Conservation (phyloP, 129 eudicot species). For the Ambrosia trifida region DNA sequence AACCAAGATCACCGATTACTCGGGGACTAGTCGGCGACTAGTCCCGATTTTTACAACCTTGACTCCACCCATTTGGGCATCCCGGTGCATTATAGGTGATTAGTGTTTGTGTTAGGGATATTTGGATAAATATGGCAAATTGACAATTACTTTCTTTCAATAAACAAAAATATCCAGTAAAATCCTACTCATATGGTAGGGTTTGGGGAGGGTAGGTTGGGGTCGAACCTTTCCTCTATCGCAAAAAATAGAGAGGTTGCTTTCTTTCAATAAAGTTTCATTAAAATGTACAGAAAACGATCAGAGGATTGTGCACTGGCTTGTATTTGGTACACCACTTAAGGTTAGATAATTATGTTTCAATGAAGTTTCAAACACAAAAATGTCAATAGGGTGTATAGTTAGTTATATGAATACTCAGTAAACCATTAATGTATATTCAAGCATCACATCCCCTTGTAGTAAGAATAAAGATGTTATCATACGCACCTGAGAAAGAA, state of each 20-base stretch:
- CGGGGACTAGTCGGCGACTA: no score
- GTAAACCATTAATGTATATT: background rate
- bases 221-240: no score
- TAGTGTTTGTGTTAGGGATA: background rate
- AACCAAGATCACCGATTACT: no score
- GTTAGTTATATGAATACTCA: background rate
- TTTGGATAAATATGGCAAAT: background rate
- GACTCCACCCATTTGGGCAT: no score
- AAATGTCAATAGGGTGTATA: background rate
- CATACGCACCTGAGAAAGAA: slow-evolving; percentile 72
- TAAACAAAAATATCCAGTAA: background rate
- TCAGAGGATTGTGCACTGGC: slow-evolving; percentile 5
- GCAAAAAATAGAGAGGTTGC: background rate
- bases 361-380: background rate
- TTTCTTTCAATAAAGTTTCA: slow-evolving; percentile 6
- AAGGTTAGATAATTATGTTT: background rate
- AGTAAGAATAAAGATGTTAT: background rate
- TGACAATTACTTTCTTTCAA: background rate
- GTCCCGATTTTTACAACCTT: no score
- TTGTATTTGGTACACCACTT: background rate
- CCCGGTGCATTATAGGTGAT: no score
- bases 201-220: no score
- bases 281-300: background rate
- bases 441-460: background rate
- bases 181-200: no score